These are phyloP conservation scores for Candida quercuum DNA, from an alignment of 805 yeast genomes.

Conservation along the genomic window DNA sequence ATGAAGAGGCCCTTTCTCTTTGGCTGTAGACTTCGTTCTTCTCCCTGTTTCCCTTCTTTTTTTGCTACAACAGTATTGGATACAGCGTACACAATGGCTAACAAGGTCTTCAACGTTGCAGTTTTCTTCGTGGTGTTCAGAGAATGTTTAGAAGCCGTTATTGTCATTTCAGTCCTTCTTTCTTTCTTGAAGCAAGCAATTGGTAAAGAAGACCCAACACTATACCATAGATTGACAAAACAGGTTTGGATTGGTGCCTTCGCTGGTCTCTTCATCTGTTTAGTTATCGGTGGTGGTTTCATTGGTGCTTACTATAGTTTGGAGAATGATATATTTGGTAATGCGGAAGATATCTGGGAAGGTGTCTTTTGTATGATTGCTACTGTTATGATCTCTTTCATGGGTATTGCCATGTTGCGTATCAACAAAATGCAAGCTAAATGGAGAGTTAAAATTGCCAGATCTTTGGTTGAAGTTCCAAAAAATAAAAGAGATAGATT, in stretches of 20 bases:
- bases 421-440: conserved; percentile 94
- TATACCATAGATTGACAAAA: conserved; percentile 56
- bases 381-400: conserved; percentile 76
- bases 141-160: conserved; percentile 89
- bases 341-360: conserved; percentile 94
- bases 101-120: conserved; percentile 30
- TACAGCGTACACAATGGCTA: conserved; percentile 7
- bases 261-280: conserved; percentile 71
- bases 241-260: conserved; percentile 88
- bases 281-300: conserved; percentile 85
- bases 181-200: conserved; percentile 90
- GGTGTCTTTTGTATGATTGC: conserved; percentile 92
- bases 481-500: conserved; percentile 43
- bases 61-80: conserved; percentile 1
- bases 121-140: conserved; percentile 89
- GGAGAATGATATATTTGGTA: conserved; percentile 78
- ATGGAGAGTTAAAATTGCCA: conserved; percentile 94
- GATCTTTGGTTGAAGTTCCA: conserved; percentile 64
- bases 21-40: too few species aligned
- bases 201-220: conserved; percentile 43
- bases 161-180: conserved; percentile 83
- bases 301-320: conserved; percentile 88
- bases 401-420: conserved; percentile 97
- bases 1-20: too few species aligned
- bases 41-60: not conserved